Conservation (phyloP, 2,329 filamentous ascomycete genomes). For the Clarireedia homoeocarpa region DNA sequence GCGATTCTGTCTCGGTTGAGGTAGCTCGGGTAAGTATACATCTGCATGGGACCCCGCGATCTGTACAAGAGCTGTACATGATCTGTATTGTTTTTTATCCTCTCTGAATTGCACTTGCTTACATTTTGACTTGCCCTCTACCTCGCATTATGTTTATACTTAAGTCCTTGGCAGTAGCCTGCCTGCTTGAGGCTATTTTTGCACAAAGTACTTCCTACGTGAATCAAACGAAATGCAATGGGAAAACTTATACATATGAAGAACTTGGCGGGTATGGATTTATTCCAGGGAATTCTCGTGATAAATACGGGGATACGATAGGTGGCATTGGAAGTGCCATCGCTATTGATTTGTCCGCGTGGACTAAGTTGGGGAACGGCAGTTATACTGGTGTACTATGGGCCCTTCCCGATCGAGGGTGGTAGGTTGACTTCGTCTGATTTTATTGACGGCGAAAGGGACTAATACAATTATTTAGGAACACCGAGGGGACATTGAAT, state of each 20-base stretch:
- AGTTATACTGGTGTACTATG: slow-evolving; percentile 54
- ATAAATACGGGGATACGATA: slow-evolving; percentile 63
- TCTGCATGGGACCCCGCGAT: neutral
- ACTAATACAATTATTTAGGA: slow-evolving; percentile 35
- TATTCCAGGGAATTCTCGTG: slow-evolving; percentile 47
- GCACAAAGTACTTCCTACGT: slow-evolving; percentile 8
- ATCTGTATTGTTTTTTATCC: neutral
- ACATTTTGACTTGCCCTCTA: neutral
- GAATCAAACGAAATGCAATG: slow-evolving; percentile 33
- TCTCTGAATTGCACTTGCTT: neutral
- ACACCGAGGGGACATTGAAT: slow-evolving; percentile 63
- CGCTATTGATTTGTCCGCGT: slow-evolving; percentile 51
- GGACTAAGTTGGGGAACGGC: slow-evolving; percentile 43
- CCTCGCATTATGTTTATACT: slow-evolving; percentile 12
- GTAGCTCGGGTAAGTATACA: neutral
- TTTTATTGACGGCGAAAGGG: neutral
- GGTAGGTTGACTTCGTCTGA: slow-evolving; percentile 34
- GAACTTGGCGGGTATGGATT: slow-evolving; percentile 60
- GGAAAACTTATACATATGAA: slow-evolving; percentile 56
- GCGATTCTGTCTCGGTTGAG: no score
- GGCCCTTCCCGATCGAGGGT: slow-evolving; percentile 59
- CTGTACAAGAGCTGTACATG: neutral
- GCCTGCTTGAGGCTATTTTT: slow-evolving; percentile 6
- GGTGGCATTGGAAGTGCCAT: slow-evolving; percentile 59
- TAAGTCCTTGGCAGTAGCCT: neutral